phyloP scores from a whole-genome alignment of 1,139 yeast genomes.

The Pichia sp. region DNA sequence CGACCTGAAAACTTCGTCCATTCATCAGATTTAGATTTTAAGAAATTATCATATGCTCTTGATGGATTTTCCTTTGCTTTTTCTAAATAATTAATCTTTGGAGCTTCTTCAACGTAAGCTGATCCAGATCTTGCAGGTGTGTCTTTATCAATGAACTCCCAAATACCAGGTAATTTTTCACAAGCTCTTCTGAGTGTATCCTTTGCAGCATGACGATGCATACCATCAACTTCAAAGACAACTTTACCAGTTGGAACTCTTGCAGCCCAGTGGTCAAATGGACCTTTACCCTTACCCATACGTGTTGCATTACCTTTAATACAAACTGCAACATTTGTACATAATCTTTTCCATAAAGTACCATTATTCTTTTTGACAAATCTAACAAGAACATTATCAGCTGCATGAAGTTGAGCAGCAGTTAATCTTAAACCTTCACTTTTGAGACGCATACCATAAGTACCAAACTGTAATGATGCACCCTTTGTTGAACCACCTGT shows the following conservation, averaged over 20 bases:
- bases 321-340: slow-evolving; percentile 85
- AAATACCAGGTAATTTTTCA: slow-evolving; percentile 85
- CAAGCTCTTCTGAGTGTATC: slow-evolving; percentile 91
- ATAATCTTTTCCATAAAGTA: slow-evolving; percentile 69
- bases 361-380: slow-evolving; percentile 69
- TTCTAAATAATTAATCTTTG: slow-evolving; percentile 49
- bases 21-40: slow-evolving; percentile 32
- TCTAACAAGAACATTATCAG: slow-evolving; percentile 79
- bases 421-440: slow-evolving; percentile 79
- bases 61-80: slow-evolving; percentile 56
- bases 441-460: slow-evolving; percentile 79
- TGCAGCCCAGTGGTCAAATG: slow-evolving; percentile 95
- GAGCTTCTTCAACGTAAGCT: slow-evolving; percentile 37
- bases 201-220: slow-evolving; percentile 86
- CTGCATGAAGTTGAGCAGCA: slow-evolving; percentile 89
- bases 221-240: slow-evolving; percentile 75
- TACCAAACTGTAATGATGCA: slow-evolving; percentile 71
- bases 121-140: slow-evolving; percentile 72
- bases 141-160: slow-evolving; percentile 70
- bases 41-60: slow-evolving; percentile 36
- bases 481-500: slow-evolving; percentile 94
- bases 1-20: slow-evolving; percentile 30
- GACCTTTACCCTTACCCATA: slow-evolving; percentile 99
- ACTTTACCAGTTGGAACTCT: slow-evolving; percentile 95
- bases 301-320: slow-evolving; percentile 97